Percentiles rank a stretch among this genome's conserved stretches.
Conservation (phyloP, 2,329 filamentous ascomycete genomes). For the Mariannaea sp. region DNA sequence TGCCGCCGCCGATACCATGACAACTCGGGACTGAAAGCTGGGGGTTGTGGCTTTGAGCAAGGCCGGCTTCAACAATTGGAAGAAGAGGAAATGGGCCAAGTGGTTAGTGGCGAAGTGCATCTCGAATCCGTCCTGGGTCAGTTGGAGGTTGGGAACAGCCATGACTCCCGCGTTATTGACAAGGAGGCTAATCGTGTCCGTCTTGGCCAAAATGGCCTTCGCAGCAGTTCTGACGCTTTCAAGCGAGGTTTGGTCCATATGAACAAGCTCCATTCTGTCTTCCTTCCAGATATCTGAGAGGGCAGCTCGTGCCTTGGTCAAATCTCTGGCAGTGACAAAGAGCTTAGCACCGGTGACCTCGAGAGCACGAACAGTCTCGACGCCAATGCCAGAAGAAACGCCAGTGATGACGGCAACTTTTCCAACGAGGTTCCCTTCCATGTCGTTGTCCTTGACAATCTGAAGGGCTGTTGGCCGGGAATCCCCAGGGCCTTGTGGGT, state of each 20-base stretch:
- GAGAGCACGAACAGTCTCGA: conserved; percentile 12
- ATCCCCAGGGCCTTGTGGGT: conserved; percentile 22
- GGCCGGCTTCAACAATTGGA: conserved; percentile 47
- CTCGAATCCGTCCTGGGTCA: conserved; percentile 33
- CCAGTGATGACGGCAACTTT: conserved; percentile 21
- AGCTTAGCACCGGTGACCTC: conserved; percentile 3
- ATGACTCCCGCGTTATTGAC: conserved; percentile 52
- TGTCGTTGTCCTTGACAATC: conserved; percentile 7
- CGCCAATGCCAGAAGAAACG: conserved; percentile 8
- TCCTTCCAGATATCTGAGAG: conserved; percentile 7
- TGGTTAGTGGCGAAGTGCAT: conserved; percentile 37
- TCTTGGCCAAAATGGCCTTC: conserved; percentile 37
- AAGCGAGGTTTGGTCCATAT: conserved; percentile 25
- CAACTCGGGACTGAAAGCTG: conserved; percentile 51
- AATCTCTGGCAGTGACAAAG: conserved; percentile 8
- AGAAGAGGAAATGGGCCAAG: conserved; percentile 36
- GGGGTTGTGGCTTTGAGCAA: conserved; percentile 47
- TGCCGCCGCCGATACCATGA: conserved; percentile 50
- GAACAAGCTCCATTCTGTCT: conserved; percentile 5
- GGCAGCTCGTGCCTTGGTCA: conserved; percentile 3
- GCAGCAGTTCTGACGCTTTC: conserved; percentile 37
- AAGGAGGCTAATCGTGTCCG: conserved; percentile 46
- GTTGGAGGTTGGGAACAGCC: conserved; percentile 31
- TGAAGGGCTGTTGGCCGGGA: conserved; percentile 24
- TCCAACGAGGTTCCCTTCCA: conserved; percentile 11